Percentiles rank a stretch among this genome's conserved stretches.
Evolutionary conservation across 164 flowering plant genomes (phyloP).

Genomic region (Malania oleifera): DNA sequence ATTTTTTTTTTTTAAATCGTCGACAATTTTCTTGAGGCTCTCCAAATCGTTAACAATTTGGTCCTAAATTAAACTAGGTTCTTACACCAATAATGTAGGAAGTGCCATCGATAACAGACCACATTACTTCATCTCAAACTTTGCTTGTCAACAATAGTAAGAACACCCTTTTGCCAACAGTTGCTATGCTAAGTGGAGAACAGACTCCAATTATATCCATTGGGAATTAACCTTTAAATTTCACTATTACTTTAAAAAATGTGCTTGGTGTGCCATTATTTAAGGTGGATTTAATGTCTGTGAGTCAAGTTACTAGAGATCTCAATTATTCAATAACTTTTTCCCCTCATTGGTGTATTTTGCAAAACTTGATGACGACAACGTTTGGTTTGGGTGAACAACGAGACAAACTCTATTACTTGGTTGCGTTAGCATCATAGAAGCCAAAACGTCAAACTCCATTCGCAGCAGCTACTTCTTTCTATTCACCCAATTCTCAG

Average conservation of each 20-base stretch:
- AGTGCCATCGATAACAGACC: background rate
- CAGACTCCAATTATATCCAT: no score
- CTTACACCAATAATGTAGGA: background rate
- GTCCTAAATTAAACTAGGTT: no score
- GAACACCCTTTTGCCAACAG: background rate
- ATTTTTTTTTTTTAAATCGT: no score
- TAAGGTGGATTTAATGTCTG: constrained; percentile 1
- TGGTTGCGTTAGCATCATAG: background rate
- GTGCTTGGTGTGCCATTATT: background rate
- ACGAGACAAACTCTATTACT: background rate
- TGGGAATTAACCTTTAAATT: no score
- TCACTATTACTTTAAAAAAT: no score
- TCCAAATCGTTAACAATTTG: no score
- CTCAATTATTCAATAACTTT: background rate
- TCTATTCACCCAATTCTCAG: background rate
- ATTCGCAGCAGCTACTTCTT: background rate
- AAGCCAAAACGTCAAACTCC: background rate
- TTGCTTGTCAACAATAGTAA: background rate
- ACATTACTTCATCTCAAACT: constrained; percentile 1
- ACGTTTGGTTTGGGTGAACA: background rate
- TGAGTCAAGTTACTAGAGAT: background rate
- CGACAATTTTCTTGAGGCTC: no score
- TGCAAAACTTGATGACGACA: background rate
- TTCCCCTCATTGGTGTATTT: background rate
- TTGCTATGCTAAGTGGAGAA: no score